Percentiles rank a stretch among this genome's conserved stretches.
Evolutionary conservation across 768 basidiomycete species (phyloP).

Genomic region (Lactifluus piperatus): DNA sequence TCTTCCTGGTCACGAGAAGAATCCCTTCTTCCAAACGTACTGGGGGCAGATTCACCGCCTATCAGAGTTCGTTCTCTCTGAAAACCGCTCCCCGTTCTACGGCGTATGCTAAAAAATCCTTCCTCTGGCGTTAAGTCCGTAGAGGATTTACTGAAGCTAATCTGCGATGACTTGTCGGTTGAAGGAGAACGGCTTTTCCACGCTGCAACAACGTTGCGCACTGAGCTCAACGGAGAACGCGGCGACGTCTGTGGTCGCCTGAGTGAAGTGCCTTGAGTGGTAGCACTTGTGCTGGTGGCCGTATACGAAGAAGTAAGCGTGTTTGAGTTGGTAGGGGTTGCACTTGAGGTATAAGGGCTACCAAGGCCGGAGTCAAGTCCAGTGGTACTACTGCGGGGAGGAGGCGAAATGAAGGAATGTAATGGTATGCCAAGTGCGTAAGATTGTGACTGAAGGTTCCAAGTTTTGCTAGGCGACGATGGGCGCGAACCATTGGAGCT

Average conservation of each 20-base stretch:
- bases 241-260: slow-evolving; percentile 57
- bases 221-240: slow-evolving; percentile 61
- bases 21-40: slow-evolving; percentile 10
- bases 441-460: slow-evolving; percentile 27
- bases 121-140: slow-evolving; percentile 24
- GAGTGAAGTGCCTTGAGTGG: slow-evolving; percentile 40
- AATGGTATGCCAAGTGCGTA: slow-evolving; percentile 6
- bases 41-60: neutral
- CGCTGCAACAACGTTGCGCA: slow-evolving; percentile 67
- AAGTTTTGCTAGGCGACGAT: slow-evolving; percentile 41
- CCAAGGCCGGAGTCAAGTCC: slow-evolving; percentile 29
- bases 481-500: slow-evolving; percentile 36
- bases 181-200: slow-evolving; percentile 72
- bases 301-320: slow-evolving; percentile 34
- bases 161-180: slow-evolving; percentile 18
- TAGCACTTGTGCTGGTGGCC: slow-evolving; percentile 28
- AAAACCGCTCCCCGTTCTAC: slow-evolving; percentile 33
- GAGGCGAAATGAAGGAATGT: slow-evolving; percentile 42
- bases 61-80: slow-evolving; percentile 21
- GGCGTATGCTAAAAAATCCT: slow-evolving; percentile 45
- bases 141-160: slow-evolving; percentile 10
- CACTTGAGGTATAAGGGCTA: slow-evolving; percentile 25
- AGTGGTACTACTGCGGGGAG: slow-evolving; percentile 27
- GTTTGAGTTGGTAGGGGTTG: slow-evolving; percentile 26
- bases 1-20: slow-evolving; percentile 4